phyloP scores from a whole-genome alignment of 805 yeast species.

The Candida boleticola region DNA sequence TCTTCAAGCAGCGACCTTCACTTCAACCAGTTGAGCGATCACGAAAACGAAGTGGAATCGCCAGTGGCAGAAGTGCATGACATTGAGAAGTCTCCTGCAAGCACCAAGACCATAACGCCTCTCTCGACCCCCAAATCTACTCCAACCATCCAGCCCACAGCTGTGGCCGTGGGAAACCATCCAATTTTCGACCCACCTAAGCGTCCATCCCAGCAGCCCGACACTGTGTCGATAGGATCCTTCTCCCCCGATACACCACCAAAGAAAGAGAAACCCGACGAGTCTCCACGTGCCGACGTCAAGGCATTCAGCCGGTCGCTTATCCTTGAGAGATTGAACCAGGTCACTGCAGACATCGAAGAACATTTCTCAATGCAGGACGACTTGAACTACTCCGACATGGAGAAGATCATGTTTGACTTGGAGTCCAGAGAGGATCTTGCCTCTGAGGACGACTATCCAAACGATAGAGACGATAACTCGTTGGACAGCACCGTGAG shows the following conservation, averaged over 20 bases:
- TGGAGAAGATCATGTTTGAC: conserved; percentile 37
- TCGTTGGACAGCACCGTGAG: conserved; percentile 3
- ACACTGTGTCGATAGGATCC: conserved; percentile 34
- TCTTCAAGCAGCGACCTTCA: no score
- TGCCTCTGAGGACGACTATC: conserved; percentile 17
- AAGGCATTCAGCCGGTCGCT: conserved; percentile 29
- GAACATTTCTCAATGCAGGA: conserved; percentile 19
- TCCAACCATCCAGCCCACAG: neutral
- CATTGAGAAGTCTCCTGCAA: neutral
- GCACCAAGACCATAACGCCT: neutral
- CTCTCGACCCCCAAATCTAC: neutral
- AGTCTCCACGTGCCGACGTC: neutral
- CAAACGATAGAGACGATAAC: conserved; percentile 13
- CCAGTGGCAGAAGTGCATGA: neutral
- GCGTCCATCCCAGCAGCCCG: neutral
- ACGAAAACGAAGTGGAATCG: neutral
- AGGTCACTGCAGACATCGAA: conserved; percentile 38
- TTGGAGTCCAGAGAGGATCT: conserved; percentile 19
- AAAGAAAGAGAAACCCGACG: neutral
- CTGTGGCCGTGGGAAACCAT: neutral
- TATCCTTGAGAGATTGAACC: conserved; percentile 36
- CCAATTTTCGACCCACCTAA: neutral
- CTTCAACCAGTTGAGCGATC: neutral
- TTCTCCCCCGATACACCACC: conserved; percentile 39
- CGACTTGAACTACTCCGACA: conserved; percentile 15